A percentile compares a stretch with the other conserved stretches of the same genome.
Evolutionary conservation across 2,329 filamentous ascomycete species (phyloP).

Genomic region (Fusarium sp.): DNA sequence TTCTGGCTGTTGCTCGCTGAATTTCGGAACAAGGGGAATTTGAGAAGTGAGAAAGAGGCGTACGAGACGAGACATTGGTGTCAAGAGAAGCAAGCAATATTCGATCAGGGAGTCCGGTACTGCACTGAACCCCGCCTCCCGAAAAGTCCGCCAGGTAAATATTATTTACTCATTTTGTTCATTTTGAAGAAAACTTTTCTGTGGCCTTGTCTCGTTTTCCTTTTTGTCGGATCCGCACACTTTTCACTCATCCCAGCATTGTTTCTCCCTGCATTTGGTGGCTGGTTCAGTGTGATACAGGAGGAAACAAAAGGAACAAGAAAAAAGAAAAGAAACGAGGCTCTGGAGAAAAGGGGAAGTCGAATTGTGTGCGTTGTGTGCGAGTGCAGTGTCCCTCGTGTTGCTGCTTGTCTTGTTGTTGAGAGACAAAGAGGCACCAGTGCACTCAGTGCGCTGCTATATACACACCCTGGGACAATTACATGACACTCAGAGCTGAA

Average conservation of each 20-base stretch:
- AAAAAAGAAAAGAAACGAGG: slow-evolving; percentile 27
- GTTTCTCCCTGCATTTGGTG: slow-evolving; percentile 32
- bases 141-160: slow-evolving; percentile 13
- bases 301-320: slow-evolving; percentile 27
- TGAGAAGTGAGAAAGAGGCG: slow-evolving; percentile 15
- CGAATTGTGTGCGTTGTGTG: slow-evolving; percentile 36
- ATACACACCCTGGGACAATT: slow-evolving; percentile 25
- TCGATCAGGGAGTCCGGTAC: not conserved
- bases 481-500: slow-evolving; percentile 33
- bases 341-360: slow-evolving; percentile 25
- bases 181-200: slow-evolving; percentile 18
- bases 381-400: slow-evolving; percentile 13
- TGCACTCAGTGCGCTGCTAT: slow-evolving; percentile 15
- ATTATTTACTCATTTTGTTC: slow-evolving; percentile 4
- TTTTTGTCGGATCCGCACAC: slow-evolving; percentile 18
- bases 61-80: not conserved
- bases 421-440: slow-evolving; percentile 31
- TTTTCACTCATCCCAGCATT: slow-evolving; percentile 4
- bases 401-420: slow-evolving; percentile 35
- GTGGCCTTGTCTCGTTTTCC: slow-evolving; percentile 23
- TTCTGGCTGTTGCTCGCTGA: slow-evolving; percentile 23
- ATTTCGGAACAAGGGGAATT: slow-evolving; percentile 23
- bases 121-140: slow-evolving; percentile 25
- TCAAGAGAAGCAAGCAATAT: slow-evolving; percentile 11
- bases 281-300: slow-evolving; percentile 20